Evolutionary conservation across 805 yeast genomes (phyloP).

Genomic region (Lipomyces sp.): DNA sequence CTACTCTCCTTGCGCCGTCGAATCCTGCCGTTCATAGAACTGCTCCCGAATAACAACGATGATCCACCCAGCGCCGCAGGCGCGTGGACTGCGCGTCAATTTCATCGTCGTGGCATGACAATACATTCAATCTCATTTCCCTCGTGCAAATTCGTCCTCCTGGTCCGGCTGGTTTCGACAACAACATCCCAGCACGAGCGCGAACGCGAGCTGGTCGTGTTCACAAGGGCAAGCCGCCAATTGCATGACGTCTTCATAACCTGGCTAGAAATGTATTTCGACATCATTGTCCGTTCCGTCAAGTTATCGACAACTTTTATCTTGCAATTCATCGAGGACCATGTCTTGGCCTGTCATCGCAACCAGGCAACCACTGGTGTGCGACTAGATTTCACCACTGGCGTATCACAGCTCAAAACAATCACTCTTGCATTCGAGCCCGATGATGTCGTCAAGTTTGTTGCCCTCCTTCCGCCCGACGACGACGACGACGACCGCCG

Average conservation of each 20-base stretch:
- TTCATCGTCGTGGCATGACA: neutral
- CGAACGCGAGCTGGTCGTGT: neutral
- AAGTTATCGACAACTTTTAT: slow-evolving; percentile 6
- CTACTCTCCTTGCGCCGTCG: slow-evolving; percentile 18
- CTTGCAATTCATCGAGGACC: slow-evolving; percentile 21
- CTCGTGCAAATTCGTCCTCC: slow-evolving; percentile 16
- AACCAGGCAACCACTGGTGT: neutral
- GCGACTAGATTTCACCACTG: slow-evolving; percentile 24
- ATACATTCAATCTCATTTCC: slow-evolving; percentile 16
- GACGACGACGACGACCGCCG: too few relatives aligned
- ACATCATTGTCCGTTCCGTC: slow-evolving; percentile 15
- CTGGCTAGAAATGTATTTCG: slow-evolving; percentile 30
- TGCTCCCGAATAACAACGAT: neutral
- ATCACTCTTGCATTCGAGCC: slow-evolving; percentile 20
- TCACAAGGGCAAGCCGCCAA: slow-evolving; percentile 21
- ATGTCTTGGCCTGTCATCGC: slow-evolving; percentile 2
- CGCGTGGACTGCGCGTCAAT: slow-evolving; percentile 7
- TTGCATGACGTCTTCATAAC: slow-evolving; percentile 11
- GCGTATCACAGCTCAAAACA: neutral
- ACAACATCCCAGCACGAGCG: neutral
- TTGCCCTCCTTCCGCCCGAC: neutral
- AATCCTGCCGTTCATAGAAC: slow-evolving; percentile 11
- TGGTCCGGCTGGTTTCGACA: slow-evolving; percentile 1
- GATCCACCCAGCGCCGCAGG: neutral
- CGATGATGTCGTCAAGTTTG: slow-evolving; percentile 15